Evolutionary conservation across 805 yeast genomes (phyloP), one percentile per base, ranked within the genome.

Genomic region (Ogataea corticis): DNA sequence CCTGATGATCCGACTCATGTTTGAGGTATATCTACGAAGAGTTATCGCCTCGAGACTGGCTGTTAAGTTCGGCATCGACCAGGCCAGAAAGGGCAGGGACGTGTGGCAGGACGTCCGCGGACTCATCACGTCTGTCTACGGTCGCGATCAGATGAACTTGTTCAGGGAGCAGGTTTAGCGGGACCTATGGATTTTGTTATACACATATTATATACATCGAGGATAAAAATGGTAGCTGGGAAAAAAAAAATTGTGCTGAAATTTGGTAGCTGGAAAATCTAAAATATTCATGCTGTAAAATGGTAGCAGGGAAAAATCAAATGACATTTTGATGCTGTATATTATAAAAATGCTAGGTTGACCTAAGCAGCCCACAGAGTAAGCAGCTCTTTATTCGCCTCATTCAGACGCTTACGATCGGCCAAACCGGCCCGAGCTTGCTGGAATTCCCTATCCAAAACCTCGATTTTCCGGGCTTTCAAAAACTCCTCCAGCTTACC

Each of bases 91-190:
- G 21, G 56, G 58, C 1, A 45, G 45, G 16, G 50, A 61, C 5
- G 61, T 62, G 23, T 61, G 64, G 42, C 53, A 59, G 2, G 78
- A 76, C 3, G 66, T 83, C 48, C 63, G 73, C 33, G 77, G 77
- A 48, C 64, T 85, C 58, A 83, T 82, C 14, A 73, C 75, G 34
- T 64, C 82, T 18, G 73, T 84, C 33, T 79, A 68, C 27, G 76
- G 77, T 6, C 61, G 62, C 16, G 60, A 58, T 3, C 64, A 61
- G 31, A 42, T 52, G 16, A 18, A 38, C 1, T 49, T 59, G 30
- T 59, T 62, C 47, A 41, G 45, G 18, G 57, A 54, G 17, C 64
- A 61, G 33, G 39, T 38, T 5, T 38, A 21, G 25, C 9, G n/a
- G n/a, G n/a, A n/a, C n/a, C n/a, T n/a, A n/a, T n/a, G n/a, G n/a